These are phyloP conservation scores for Pseudoneurospora amorphoporcata DNA, from an alignment of 495 filamentous ascomycete genomes.

Conservation along the genomic window DNA sequence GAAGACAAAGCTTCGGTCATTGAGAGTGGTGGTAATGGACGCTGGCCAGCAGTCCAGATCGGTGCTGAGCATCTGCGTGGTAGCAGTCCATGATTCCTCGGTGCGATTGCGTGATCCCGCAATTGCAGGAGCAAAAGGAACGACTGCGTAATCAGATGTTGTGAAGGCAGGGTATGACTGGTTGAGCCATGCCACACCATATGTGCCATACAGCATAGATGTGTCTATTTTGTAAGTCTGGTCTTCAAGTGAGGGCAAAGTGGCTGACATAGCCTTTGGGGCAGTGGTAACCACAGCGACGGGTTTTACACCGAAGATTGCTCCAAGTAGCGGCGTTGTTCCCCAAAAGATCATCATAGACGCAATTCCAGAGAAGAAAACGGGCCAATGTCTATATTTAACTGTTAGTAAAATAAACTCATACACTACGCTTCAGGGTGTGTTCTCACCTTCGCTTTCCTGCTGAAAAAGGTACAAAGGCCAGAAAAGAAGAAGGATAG, in stretches of 20 bases:
- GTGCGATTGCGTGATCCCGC: background rate
- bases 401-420: background rate
- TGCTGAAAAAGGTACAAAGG: constrained; percentile 34
- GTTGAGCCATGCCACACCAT: constrained; percentile 25
- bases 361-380: background rate
- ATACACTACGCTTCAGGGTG: background rate
- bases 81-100: constrained; percentile 19
- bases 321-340: background rate
- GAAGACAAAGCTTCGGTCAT: background rate
- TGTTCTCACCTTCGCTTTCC: constrained; percentile 20
- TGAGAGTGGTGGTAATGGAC: background rate
- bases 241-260: constrained; percentile 8
- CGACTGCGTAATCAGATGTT: constrained; percentile 15
- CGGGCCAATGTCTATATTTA: background rate
- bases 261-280: background rate
- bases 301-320: background rate
- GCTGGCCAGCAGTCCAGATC: constrained; percentile 28
- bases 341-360: background rate
- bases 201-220: constrained; percentile 26
- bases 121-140: background rate
- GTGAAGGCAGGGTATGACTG: constrained; percentile 31
- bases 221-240: constrained; percentile 26
- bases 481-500: constrained; percentile 41
- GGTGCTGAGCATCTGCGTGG: constrained; percentile 22
- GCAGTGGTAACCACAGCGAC: background rate